These are phyloP conservation scores for Seiridium unicorne DNA, from an alignment of 2,329 filamentous ascomycete species.

Conservation along the genomic window DNA sequence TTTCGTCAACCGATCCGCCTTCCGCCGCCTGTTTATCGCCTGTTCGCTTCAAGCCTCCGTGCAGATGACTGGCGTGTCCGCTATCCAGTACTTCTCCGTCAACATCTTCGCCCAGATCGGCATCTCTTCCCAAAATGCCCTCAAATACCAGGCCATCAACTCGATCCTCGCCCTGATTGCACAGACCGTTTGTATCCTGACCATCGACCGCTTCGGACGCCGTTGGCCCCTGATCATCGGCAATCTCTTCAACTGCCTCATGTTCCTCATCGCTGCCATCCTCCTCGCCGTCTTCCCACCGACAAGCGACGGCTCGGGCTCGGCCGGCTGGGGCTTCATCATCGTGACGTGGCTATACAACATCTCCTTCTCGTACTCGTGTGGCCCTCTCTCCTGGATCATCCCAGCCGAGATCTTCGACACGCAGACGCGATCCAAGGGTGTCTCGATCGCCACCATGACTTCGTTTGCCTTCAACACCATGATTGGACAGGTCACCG, in stretches of 20 bases:
- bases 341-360: constrained; percentile 78
- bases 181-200: constrained; percentile 65
- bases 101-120: constrained; percentile 68
- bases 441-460: constrained; percentile 74
- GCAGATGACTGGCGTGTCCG: constrained; percentile 75
- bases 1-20: constrained; percentile 62
- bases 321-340: constrained; percentile 73
- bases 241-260: constrained; percentile 69
- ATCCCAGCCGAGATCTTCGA: constrained; percentile 75
- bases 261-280: constrained; percentile 67
- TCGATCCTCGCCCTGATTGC: constrained; percentile 68
- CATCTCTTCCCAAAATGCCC: constrained; percentile 61
- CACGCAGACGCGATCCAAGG: constrained; percentile 71
- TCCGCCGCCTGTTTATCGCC: constrained; percentile 70
- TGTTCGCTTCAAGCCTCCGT: constrained; percentile 67
- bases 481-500: constrained; percentile 36
- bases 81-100: constrained; percentile 74
- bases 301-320: constrained; percentile 40
- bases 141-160: constrained; percentile 76
- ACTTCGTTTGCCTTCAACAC: constrained; percentile 71
- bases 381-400: constrained; percentile 61
- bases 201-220: constrained; percentile 69
- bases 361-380: constrained; percentile 70
- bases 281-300: constrained; percentile 60
- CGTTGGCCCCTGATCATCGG: constrained; percentile 71